Percentiles rank a stretch among this genome's conserved stretches.
Conservation (phyloP, 345 rosid species). For the Turritis glabra region DNA sequence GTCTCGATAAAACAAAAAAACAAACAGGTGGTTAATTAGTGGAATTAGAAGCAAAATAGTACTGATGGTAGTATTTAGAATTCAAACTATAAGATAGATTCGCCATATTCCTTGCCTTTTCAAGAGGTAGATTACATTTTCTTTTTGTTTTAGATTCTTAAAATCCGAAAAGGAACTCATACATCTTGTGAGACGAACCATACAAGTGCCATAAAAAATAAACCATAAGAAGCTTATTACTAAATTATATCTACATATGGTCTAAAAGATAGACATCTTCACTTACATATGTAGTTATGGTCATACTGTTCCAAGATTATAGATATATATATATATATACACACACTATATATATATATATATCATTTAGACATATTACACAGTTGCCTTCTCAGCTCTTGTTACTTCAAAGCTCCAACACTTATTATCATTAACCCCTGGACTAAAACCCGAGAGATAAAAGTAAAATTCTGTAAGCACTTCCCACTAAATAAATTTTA, state of each 20-base stretch:
- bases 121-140: background rate
- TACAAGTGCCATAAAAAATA: background rate
- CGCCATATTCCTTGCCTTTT: background rate
- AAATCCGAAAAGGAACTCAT: background rate
- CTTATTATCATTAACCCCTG: conserved; percentile 1
- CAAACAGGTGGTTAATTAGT: background rate
- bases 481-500: background rate
- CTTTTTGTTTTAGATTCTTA: background rate
- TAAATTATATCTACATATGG: background rate
- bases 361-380: background rate
- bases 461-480: background rate
- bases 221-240: conserved; percentile 5
- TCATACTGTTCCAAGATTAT: conserved; percentile 16
- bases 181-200: conserved; percentile 11
- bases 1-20: too few relatives aligned
- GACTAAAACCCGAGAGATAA: background rate
- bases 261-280: conserved; percentile 15
- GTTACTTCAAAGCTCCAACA: conserved; percentile 27
- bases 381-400: conserved; percentile 16
- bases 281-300: background rate
- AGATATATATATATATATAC: background rate
- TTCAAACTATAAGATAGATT: background rate
- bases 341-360: background rate
- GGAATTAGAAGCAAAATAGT: background rate
- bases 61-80: background rate